Evolutionary conservation across 164 flowering plant species (phyloP), one percentile per base, ranked within the genome.

Genomic region (Liriodendron chinense): DNA sequence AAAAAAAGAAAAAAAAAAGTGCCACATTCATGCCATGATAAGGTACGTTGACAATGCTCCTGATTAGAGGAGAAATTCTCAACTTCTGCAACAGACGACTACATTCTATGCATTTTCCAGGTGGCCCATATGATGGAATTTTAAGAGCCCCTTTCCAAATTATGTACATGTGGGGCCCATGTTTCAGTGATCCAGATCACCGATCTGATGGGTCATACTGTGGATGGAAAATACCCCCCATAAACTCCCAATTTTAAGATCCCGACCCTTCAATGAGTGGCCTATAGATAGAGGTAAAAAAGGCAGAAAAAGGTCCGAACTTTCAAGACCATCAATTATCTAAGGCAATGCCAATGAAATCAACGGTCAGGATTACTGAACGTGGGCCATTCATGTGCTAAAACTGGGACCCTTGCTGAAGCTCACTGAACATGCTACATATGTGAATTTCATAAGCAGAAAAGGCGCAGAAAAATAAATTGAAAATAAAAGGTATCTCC

Each of bases 401-500:
- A 53, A 53, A 53, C 57, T 0, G 57, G 16, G 2, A 53, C 12
- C 14, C 1, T 9, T 53, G 16, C 16, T 14, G 16, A 53, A 10
- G 43, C 43, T 14, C 12, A 53, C 16, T 14, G 57, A 53, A 53
- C 14, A 53, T 53, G 57, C 57, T 9, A 10, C 14, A 9, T 9
- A 14, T 14, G 57, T 9, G 16, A 53, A 9, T 53, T 53, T 53
- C 57, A 9, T 8, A 10, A 14, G 57, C 57, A 53, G 16, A 14
- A 2, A 53, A 14, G 7, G 12, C 16, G 57, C 62, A 23, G 73
- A 53, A 56, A 23, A 24, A 14, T 49, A 22, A 50, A 23, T 16
- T 49, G 14, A 56, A 34, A 16, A 28, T 26, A 12, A 28, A 21
- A 75, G 72, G 72, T 24, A 75, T 68, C 72, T 75, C 7, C 21